Evolutionary conservation across 805 yeast species (phyloP), one percentile per base, ranked within the genome.

Genomic region (Isabelozyma pseudorhagii): DNA sequence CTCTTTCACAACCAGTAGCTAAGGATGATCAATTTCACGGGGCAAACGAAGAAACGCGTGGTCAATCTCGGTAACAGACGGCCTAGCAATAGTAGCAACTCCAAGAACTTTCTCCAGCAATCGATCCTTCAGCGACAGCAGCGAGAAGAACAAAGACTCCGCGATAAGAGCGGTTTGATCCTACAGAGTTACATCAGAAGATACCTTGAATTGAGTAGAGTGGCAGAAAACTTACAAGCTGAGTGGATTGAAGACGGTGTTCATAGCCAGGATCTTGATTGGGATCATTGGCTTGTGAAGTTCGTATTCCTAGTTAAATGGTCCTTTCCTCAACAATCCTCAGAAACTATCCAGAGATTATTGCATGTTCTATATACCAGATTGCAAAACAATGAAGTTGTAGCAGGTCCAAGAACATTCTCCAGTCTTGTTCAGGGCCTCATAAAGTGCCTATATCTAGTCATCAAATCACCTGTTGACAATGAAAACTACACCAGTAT

Each of bases 51-150:
- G 53, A 72, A 82, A 47, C 71, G 87, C 38, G 79, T 79, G 47
- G 80, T 87, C 53, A 87, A 93, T 71, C 75, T 82, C 56, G 78
- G 93, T 60, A 70, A 85, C 63, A 8, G 66, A 58, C 59, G 59
- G 65, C 46, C 47, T 67, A 52, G 74, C 51, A 57, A 71, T 1
- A 44, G 40, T 13, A 46, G 47, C 31, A 13, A 13, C 36, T 10
- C 10, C n/a, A 45, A 42, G 49, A 64, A 77, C 56, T 72, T 78
- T 46, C 67, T 93, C n/a, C 80, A 79, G 50, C 82, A 80, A 54
- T 84, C 96, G 4, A 81, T 81, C 55, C 69, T 69, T 39, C 90
- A 88, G 52, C 74, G 97, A 39, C 77, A 74, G 50, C 78, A 77
- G 51, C 77, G 97, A 50, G 91, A 87, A 50, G 63, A 69, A 31